Evolutionary conservation across 176 grass and related monocot genomes (phyloP).

Genomic region (Otatea glauca): DNA sequence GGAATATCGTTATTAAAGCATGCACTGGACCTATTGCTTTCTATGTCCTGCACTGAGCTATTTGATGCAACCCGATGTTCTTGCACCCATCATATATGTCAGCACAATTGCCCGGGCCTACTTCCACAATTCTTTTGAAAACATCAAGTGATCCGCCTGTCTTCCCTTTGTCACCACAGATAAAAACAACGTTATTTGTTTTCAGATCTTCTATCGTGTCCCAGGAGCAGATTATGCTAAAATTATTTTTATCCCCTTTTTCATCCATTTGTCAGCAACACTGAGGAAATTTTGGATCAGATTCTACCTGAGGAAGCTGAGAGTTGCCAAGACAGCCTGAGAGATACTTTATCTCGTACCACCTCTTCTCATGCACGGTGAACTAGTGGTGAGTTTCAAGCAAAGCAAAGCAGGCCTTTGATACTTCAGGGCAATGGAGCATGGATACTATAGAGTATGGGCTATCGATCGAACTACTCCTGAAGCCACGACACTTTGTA

Average conservation of each 20-base stretch:
- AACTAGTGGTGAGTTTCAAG: neutral
- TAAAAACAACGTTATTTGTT: neutral
- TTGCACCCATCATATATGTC: slow-evolving; percentile 22
- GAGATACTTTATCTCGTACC: neutral
- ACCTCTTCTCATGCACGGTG: neutral
- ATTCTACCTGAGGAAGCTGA: slow-evolving; percentile 2
- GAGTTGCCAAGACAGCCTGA: neutral
- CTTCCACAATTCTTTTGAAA: neutral
- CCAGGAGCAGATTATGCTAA: neutral
- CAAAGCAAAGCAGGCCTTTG: neutral
- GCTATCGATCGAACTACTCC: neutral
- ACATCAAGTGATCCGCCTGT: neutral
- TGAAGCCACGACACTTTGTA: neutral
- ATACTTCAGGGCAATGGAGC: neutral
- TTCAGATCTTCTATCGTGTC: neutral
- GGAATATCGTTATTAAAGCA: slow-evolving; percentile 18
- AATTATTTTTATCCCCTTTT: slow-evolving; percentile 15
- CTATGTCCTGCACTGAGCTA: neutral
- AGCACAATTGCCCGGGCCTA: neutral
- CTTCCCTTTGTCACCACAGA: neutral
- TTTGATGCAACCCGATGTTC: slow-evolving; percentile 30
- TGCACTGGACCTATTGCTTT: neutral
- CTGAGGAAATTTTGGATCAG: slow-evolving; percentile 11
- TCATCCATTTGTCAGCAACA: slow-evolving; percentile 22
- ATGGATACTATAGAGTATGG: neutral